Evolutionary conservation across 805 yeast genomes (phyloP).

Genomic region (Millerozyma miso): DNA sequence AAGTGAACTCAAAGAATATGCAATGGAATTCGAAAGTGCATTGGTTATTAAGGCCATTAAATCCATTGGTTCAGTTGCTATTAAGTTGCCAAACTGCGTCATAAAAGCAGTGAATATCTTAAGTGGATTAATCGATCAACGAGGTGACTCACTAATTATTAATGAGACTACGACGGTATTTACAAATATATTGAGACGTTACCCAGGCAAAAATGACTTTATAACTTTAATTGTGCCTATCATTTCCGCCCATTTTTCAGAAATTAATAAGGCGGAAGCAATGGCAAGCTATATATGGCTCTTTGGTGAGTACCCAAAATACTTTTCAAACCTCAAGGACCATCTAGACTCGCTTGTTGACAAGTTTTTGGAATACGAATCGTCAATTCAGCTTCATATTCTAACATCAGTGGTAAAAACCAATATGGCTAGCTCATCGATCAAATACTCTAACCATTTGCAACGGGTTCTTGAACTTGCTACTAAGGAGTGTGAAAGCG

Average conservation of each 20-base stretch:
- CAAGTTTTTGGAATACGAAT: conserved; percentile 54
- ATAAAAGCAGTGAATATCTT: conserved; percentile 59
- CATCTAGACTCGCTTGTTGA: conserved; percentile 45
- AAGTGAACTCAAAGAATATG: conserved; percentile 72
- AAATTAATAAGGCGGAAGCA: conserved; percentile 47
- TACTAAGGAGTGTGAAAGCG: conserved; percentile 62
- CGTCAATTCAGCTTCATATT: conserved; percentile 55
- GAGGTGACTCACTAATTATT: conserved; percentile 56
- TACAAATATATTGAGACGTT: conserved; percentile 63
- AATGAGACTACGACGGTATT: conserved; percentile 61
- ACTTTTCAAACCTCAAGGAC: conserved; percentile 49
- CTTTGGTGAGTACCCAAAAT: conserved; percentile 64
- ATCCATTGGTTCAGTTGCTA: conserved; percentile 70
- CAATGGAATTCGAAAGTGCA: conserved; percentile 81
- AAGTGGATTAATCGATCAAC: conserved; percentile 56
- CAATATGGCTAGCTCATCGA: conserved; percentile 18
- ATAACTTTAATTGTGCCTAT: conserved; percentile 53
- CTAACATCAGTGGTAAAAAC: conserved; percentile 63
- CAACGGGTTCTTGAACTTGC: conserved; percentile 60
- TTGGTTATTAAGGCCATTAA: conserved; percentile 63
- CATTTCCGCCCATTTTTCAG: conserved; percentile 44
- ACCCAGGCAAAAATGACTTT: conserved; percentile 48
- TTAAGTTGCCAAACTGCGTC: conserved; percentile 51
- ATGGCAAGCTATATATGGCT: conserved; percentile 64
- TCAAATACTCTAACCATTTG: conserved; percentile 36